Evolutionary conservation across 805 yeast species (phyloP), one percentile per base, ranked within the genome.

Genomic region (Yarrowia sp.): DNA sequence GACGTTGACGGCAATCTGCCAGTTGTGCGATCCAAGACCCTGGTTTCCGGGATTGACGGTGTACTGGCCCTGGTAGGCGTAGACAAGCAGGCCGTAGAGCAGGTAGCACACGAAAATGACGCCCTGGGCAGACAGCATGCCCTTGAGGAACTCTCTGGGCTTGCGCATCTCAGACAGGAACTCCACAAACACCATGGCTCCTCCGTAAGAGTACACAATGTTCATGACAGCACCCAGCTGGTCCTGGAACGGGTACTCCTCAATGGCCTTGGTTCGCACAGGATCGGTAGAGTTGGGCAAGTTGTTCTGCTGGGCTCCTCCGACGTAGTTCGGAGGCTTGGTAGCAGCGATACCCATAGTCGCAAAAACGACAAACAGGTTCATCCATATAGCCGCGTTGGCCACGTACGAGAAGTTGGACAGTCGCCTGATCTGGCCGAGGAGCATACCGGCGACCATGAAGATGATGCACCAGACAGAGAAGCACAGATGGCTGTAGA

Each of bases 191-290:
- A 77, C 74, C 56, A 78, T 71, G 13, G 80, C 78, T 62, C 81
- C 81, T 24, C 80, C 81, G 71, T 77, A 78, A 0, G 80, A 77
- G 65, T 74, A 78, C n/a, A 78, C 77, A 64, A 78, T 72, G 63
- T 78, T 77, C 67, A 77, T 72, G 63, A 74, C 61, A 5, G 63
- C 64, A 1, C 39, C 61, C n/a, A 63, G 32, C 42, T 63, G 63
- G 21, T 47, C 33, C 25, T 39, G 42, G 35, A 63, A 38, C 6
- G 64, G n/a, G 35, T 32, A 18, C 14, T 21, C 14, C 24, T 44
- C 64, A 14, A 63, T 59, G 8, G 61, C 64, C 13, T 14, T 24
- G n/a, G 64, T 63, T 29, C 47, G 21, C 13, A 63, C 64, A 2
- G 63, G 58, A 22, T 32, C 64, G 1, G 58, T 51, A 32, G 58